Conservation (phyloP, 2,329 filamentous ascomycete species). For the Elsinoe arachidis region DNA sequence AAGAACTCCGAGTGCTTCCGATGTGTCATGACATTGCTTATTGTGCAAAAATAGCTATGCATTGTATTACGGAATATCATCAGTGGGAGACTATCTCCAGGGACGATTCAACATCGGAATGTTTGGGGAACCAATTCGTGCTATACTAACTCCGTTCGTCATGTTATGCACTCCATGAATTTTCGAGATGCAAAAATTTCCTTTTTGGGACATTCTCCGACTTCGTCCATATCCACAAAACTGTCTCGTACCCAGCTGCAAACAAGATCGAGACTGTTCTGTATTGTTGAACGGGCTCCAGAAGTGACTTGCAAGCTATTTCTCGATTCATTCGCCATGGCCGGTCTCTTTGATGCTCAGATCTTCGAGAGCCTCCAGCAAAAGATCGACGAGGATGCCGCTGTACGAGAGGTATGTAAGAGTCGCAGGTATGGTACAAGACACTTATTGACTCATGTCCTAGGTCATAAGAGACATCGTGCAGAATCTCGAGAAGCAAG, state of each 20-base stretch:
- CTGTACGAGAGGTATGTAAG: slow-evolving; percentile 59
- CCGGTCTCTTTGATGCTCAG: slow-evolving; percentile 60
- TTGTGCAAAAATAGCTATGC: no score
- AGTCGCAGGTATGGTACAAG: background rate
- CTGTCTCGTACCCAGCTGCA: no score
- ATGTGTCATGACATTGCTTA: no score
- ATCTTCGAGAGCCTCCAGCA: slow-evolving; percentile 83
- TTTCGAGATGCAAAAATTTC: background rate
- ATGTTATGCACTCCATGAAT: no score
- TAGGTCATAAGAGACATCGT: slow-evolving; percentile 71
- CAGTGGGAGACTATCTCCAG: no score
- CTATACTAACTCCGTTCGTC: background rate
- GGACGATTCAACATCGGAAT: no score
- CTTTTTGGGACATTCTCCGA: background rate
- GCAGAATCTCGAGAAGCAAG: slow-evolving; percentile 70
- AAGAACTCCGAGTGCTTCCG: no score
- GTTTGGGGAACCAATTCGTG: no score
- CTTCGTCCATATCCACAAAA: background rate
- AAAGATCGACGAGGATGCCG: slow-evolving; percentile 80
- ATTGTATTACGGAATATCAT: no score
- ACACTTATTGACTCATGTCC: slow-evolving; percentile 10
- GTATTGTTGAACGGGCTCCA: no score
- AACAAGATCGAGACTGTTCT: no score
- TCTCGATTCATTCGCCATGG: background rate
- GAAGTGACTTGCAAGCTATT: no score